phyloP scores from a whole-genome alignment of 495 filamentous ascomycete species.

The Elasticomyces elasticus region DNA sequence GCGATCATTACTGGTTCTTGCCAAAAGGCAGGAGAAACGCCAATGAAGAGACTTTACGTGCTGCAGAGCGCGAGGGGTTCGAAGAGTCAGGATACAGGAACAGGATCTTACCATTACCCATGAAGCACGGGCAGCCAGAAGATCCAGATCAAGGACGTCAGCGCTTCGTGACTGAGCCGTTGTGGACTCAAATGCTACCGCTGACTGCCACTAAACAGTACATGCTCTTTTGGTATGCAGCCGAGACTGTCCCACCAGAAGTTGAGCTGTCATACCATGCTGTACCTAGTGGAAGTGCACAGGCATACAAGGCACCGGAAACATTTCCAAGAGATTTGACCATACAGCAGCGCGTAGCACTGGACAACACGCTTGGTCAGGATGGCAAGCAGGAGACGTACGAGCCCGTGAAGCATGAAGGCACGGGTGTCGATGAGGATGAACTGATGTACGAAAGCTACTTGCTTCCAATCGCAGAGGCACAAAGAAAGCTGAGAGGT shows the following conservation, averaged over 20 bases:
- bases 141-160: constrained; percentile 14
- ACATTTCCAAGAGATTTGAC: constrained; percentile 29
- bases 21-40: constrained; percentile 40
- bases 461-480: constrained; percentile 36
- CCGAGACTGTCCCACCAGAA: constrained; percentile 39
- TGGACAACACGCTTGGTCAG: constrained; percentile 20
- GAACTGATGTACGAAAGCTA: constrained; percentile 35
- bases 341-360: constrained; percentile 29
- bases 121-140: constrained; percentile 32
- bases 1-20: constrained; percentile 37
- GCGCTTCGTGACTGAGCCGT: constrained; percentile 32
- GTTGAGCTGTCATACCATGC: constrained; percentile 24
- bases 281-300: not conserved
- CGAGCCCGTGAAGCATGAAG: constrained; percentile 34
- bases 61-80: constrained; percentile 39
- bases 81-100: constrained; percentile 44
- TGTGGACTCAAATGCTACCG: constrained; percentile 37
- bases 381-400: constrained; percentile 25
- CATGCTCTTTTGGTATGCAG: constrained; percentile 41
- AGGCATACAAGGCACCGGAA: constrained; percentile 24
- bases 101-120: constrained; percentile 37
- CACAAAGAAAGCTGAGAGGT: constrained; percentile 31
- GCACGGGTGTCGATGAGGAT: constrained; percentile 39
- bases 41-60: constrained; percentile 31
- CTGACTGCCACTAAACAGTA: constrained; percentile 31